Evolutionary conservation across 2,329 filamentous ascomycete genomes (phyloP), one percentile per base, ranked within the genome.

Genomic region (Cladosporium sp.): DNA sequence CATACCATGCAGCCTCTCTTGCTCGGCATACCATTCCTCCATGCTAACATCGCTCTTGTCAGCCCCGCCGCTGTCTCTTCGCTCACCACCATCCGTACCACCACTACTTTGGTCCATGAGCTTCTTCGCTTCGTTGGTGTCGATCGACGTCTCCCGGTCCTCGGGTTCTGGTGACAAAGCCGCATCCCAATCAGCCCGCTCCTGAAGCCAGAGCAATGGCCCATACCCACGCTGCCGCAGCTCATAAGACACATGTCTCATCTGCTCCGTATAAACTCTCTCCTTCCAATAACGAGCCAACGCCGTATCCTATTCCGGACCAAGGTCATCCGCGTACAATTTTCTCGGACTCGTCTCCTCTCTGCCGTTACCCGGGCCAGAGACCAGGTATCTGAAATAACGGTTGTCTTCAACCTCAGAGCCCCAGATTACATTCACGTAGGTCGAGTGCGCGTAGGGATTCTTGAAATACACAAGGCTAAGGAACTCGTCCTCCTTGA

Each of bases 271-370:
- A 9, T 13, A 12, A 15, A 40, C 45, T 27, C 45, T 48, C 36
- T 40, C 18, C 13, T 12, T 13, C 45, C 45, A 48, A 35, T 32
- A 48, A 5, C 16, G 16, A 25, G 7, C 20, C 27, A 48, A 15
- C 36, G 45, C 45, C 27, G 9, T 36, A 13, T 48, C 45, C 45
- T 36, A 48, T 11, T 48, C 45, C 1, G 8, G 4, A 8, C 36
- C 45, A 12, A 48, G 4, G 8, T 33, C 29, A 9, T 12, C 18
- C 2, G 36, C 45, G 11, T 33, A 7, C 16, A 40, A 25, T 12
- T 16, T 12, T 13, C 27, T 30, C 27, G 29, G 15, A 22, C 30
- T 8, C 5, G 11, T 30, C 15, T 20, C 20, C 35, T 32, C 25
- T 3, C n/a, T 19, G 9, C 15, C 12, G 25, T 35, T 30, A 13